Base-by-base conservation (phyloP, 1,284 basidiomycete species). In the Trichosporon sp. region DNA sequence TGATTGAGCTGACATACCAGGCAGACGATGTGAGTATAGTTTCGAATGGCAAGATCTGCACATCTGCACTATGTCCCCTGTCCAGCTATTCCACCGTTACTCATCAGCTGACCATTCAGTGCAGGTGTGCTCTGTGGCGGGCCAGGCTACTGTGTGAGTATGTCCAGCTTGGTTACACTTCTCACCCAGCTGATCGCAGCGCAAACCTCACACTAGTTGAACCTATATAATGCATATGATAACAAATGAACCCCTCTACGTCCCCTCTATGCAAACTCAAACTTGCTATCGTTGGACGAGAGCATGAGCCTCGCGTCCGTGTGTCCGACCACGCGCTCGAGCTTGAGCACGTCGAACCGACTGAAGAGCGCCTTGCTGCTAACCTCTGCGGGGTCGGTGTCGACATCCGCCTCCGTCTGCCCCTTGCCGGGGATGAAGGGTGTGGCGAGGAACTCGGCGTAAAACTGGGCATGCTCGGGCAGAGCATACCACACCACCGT, bases 401-500 rank as follows among this genome's bases (percentile, higher is more conserved):
- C 82, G 12, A 63, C 70, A 46, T 72, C 70, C 4, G 64, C 71
- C 37, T 66, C 74, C 35, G 48, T 69, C 35, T 70, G 74, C 10
- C 75, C 77, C n/a, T 92, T 89, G 6, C 77, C 77, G 2, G 76
- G 76, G 59, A 94, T 85, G 87, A 98, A 98, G 0, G 83, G 96
- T 90, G 81, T 91, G 91, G 43, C 90, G 89, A 98, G 84, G 73
- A 94, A 87, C 81, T 99, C 97, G 0, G 92, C 89, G 84, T 96
- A 98, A 84, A 94, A 99, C 74, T 91, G 89, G 0, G 93, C 88
- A 81, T 98, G 94, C 68, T 93, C 91, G 0, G 97, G 96, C 31
- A 92, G 91, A 0, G 89, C 90, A 80, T 98, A 99, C 84, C 98
- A 99, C 35, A 98, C 87, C 70, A 98, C 81, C 73, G 97, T 98